Evolutionary conservation across 2,329 filamentous ascomycete species (phyloP), one percentile per base, ranked within the genome.

Genomic region (Aureobasidium sp.): DNA sequence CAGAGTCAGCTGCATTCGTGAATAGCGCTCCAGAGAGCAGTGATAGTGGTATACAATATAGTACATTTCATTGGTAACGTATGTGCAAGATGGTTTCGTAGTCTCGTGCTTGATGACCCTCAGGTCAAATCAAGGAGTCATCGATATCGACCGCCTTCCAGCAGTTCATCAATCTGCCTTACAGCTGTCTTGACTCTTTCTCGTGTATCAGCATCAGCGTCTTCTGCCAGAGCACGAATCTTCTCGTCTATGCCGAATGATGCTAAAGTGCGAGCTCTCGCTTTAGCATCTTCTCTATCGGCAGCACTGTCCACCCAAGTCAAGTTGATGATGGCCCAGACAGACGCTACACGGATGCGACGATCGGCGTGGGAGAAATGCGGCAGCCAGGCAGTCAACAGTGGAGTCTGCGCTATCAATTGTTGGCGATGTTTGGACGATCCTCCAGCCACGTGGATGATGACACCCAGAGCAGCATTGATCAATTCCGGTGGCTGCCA

Each of bases 401-500:
- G 79, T 13, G 88, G 83, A 2, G 84, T 87, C 73, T 97, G 92
- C 3, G 86, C 81, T 59, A 95, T 84, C 12, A 96, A 80, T 17
- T 90, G 77, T 70, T 92, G 86, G 61, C 91, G 86, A 74, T 97
- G 91, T 34, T 84, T 82, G 3, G 91, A 86, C 13, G 87, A 80
- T 66, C 90, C 90, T 10, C 92, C 93, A 20, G 92, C 91, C 68
- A 97, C 85, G 76, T 97, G 92, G 15, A 94, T 87, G 53, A 97
- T 81, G 62, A 97, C 87, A 71, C 87, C 94, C 32, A 91, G 84
- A 12, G 93, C 88, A 2, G 89, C 83, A 68, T 84, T 83, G 57
- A 97, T 82, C 65, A 97, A 88, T 73, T 90, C 88, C 27, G 70
- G 66, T 64, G 73, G 64, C 66, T 73, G 74, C 66, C 75, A 76